These are phyloP conservation scores for Aegilops tauschii DNA, from an alignment of 176 grass and related monocot genomes.

Conservation along the genomic window DNA sequence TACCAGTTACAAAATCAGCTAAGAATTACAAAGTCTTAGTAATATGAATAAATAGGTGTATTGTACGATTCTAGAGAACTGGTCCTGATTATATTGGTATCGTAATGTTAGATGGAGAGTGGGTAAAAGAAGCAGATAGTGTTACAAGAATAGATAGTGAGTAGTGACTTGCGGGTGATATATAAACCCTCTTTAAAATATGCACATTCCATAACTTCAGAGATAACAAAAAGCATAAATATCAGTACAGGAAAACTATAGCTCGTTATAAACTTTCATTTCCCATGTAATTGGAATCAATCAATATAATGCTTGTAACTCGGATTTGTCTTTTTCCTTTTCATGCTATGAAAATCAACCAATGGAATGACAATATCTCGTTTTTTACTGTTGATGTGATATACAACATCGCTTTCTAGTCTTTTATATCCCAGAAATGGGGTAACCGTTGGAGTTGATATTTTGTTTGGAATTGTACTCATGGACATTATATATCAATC, in stretches of 20 bases:
- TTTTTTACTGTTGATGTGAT: neutral
- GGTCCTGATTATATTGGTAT: neutral
- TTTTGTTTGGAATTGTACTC: neutral
- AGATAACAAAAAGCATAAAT: neutral
- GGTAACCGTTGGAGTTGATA: neutral
- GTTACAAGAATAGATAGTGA: neutral
- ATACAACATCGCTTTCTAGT: neutral
- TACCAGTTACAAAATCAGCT: neutral
- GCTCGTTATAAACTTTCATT: neutral
- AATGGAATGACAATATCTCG: neutral
- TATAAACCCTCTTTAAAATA: constrained; percentile 7
- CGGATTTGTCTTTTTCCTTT: neutral
- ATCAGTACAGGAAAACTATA: neutral
- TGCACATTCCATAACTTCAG: neutral
- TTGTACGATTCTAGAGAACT: neutral
- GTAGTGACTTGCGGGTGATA: neutral
- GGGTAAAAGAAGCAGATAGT: neutral
- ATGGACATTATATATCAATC: neutral
- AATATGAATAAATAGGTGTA: neutral
- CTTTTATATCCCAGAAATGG: neutral
- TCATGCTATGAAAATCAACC: neutral
- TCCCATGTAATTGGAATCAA: neutral
- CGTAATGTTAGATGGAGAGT: neutral
- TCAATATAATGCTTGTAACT: neutral
- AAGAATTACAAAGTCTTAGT: neutral